Evolutionary conservation across 2,329 filamentous ascomycete genomes (phyloP).

Genomic region (Neonectria magnoliae): DNA sequence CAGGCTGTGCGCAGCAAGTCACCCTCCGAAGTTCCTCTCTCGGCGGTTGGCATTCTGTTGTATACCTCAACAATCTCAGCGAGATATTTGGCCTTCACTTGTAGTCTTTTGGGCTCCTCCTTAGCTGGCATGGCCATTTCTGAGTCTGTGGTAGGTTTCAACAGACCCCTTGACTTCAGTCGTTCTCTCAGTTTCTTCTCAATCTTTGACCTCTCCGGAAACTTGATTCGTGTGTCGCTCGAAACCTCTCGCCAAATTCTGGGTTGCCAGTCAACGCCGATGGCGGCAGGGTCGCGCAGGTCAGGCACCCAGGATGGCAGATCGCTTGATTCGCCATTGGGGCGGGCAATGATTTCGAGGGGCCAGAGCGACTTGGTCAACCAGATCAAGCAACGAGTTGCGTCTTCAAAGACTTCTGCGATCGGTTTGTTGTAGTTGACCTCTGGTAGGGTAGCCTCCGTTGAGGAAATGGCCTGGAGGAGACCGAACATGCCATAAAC

Average conservation of each 20-base stretch:
- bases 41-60: not conserved
- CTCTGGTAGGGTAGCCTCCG: not conserved
- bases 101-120: not conserved
- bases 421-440: slow-evolving; percentile 1
- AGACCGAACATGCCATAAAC: slow-evolving; percentile 7
- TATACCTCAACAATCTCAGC: not conserved
- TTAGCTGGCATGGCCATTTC: not conserved
- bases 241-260: not conserved
- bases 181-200: not conserved
- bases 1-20: not conserved
- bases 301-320: not conserved
- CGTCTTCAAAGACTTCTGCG: slow-evolving; percentile 3
- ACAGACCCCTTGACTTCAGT: not conserved
- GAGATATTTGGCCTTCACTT: not conserved
- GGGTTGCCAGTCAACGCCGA: not conserved
- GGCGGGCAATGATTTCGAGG: not conserved
- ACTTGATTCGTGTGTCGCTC: not conserved
- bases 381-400: slow-evolving; percentile 2
- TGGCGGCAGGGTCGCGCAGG: not conserved
- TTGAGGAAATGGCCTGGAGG: not conserved
- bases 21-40: not conserved
- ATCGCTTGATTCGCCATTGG: not conserved
- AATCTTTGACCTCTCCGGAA: not conserved
- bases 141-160: not conserved
- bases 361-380: slow-evolving; percentile 1